phyloP scores from a whole-genome alignment of 2,329 filamentous ascomycete species.

The Clonostachys solani region DNA sequence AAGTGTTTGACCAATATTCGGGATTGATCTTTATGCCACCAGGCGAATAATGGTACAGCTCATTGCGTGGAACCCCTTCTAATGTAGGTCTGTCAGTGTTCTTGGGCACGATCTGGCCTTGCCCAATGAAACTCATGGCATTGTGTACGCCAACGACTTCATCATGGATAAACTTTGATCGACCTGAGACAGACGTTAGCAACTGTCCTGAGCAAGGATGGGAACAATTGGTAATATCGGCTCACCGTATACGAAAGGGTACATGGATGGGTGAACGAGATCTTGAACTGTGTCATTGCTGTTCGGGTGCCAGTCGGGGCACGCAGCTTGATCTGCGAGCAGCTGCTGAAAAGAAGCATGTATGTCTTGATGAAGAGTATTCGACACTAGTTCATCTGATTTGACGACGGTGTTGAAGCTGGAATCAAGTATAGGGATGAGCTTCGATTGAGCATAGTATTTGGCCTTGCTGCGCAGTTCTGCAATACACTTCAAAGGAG shows the following conservation, averaged over 20 bases:
- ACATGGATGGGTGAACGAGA: slow-evolving; percentile 46
- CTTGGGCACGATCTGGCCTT: slow-evolving; percentile 8
- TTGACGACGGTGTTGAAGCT: neutral
- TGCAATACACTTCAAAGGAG: neutral
- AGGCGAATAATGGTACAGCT: too few species aligned
- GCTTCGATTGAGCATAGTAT: neutral
- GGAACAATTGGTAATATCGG: too few species aligned
- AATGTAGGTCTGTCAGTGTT: neutral
- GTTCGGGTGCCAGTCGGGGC: slow-evolving; percentile 49
- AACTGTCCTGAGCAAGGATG: too few species aligned
- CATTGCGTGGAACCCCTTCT: too few species aligned
- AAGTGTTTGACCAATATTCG: slow-evolving; percentile 17
- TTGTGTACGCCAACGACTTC: slow-evolving; percentile 13
- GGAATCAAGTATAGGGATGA: neutral
- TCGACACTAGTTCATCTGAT: neutral
- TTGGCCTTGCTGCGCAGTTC: slow-evolving; percentile 1
- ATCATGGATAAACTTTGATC: slow-evolving; percentile 5
- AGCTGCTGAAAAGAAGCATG: slow-evolving; percentile 8
- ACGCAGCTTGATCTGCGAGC: slow-evolving; percentile 5
- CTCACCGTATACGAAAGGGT: slow-evolving; percentile 6
- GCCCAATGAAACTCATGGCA: slow-evolving; percentile 16
- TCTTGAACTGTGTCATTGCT: slow-evolving; percentile 46
- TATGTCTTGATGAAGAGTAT: slow-evolving; percentile 5
- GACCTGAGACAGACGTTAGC: neutral
- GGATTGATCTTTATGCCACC: too few species aligned